Base-by-base conservation (phyloP, 202 grass and related monocot species). In the Elaeis oleifera region DNA sequence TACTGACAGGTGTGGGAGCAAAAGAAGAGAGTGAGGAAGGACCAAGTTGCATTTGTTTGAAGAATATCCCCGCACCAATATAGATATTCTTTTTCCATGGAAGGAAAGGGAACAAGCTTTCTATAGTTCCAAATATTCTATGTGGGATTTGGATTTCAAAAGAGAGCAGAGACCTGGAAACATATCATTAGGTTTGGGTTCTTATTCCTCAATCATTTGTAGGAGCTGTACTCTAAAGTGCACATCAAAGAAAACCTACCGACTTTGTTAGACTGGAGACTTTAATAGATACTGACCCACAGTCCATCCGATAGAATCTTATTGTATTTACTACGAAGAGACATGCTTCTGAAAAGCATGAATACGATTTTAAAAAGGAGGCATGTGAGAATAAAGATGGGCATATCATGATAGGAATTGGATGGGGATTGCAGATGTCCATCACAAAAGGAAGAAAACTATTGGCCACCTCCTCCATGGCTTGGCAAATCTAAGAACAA, bases 141-240 rank as follows among this genome's bases (percentile, higher is more conserved):
- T 25, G 58, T 11, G 27, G 29, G 58, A 60, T 60, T 60, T 60
- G 58, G 58, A 60, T 60, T 15, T 20, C 18, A 19, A 6, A 36
- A 60, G 11, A 60, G 24, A 60, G 58, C 16, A 60, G 8, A 16
- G 6, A 6, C 58, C 16, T 60, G 58, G 58, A 32, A 60, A 23
- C 58, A 60, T 60, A 60, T 60, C 58, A 32, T n/a, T 60, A 3
- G 17, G 27, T 18, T 60, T 60, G 58, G 23, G 58, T 60, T 60
- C 58, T 60, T 60, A 60, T 60, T 60, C 15, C 17, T 39, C 58
- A 39, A 60, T 60, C 58, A 60, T 39, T 60, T 20, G 58, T 24
- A 17, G 58, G 16, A 32, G 27, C 18, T 39, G 58, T 60, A 60
- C 58, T 60, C 54, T 56, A 14, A 39, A 60, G 58, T 32, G 58